These are phyloP conservation scores for Verticillium nonalfalfae DNA, from an alignment of 2,329 filamentous ascomycete genomes.

Conservation along the genomic window DNA sequence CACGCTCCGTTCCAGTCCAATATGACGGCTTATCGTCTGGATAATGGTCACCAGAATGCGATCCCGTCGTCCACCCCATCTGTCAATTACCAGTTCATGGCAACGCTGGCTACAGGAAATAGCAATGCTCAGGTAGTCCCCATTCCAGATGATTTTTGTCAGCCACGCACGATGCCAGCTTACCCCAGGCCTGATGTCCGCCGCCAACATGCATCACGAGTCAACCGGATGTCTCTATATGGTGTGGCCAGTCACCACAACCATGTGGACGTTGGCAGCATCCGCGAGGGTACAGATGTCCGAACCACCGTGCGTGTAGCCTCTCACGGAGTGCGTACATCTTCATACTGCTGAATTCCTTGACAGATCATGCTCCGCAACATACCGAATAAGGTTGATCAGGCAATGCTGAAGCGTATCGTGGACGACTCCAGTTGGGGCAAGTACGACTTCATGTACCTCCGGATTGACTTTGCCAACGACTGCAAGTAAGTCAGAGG, in stretches of 20 bases:
- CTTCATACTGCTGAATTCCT: not conserved
- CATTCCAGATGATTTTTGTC: slow-evolving; percentile 30
- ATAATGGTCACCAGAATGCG: slow-evolving; percentile 9
- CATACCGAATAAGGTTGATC: slow-evolving; percentile 84
- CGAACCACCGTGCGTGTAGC: slow-evolving; percentile 59
- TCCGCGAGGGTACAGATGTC: slow-evolving; percentile 62
- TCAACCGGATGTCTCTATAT: slow-evolving; percentile 38
- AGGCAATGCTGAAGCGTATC: slow-evolving; percentile 69
- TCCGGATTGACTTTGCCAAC: slow-evolving; percentile 83
- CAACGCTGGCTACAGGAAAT: slow-evolving; percentile 13
- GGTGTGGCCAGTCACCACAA: slow-evolving; percentile 50
- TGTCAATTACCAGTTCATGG: slow-evolving; percentile 8
- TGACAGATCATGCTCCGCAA: slow-evolving; percentile 88
- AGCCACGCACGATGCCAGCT: slow-evolving; percentile 27
- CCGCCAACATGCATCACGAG: slow-evolving; percentile 41
- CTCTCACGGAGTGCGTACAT: not conserved
- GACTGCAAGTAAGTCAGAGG: slow-evolving; percentile 65
- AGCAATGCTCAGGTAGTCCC: slow-evolving; percentile 2
- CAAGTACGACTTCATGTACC: slow-evolving; percentile 90
- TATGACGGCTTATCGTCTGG: slow-evolving; percentile 19
- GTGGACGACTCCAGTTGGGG: slow-evolving; percentile 74
- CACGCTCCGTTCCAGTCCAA: slow-evolving; percentile 19
- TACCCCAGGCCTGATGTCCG: slow-evolving; percentile 31
- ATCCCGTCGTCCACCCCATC: not conserved
- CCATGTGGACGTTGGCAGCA: slow-evolving; percentile 54